A percentile compares a stretch with the other conserved stretches of the same genome.
These are phyloP conservation scores for Arachnomyces sp. DNA, from an alignment of 2,329 filamentous ascomycete genomes.

Conservation along the genomic window DNA sequence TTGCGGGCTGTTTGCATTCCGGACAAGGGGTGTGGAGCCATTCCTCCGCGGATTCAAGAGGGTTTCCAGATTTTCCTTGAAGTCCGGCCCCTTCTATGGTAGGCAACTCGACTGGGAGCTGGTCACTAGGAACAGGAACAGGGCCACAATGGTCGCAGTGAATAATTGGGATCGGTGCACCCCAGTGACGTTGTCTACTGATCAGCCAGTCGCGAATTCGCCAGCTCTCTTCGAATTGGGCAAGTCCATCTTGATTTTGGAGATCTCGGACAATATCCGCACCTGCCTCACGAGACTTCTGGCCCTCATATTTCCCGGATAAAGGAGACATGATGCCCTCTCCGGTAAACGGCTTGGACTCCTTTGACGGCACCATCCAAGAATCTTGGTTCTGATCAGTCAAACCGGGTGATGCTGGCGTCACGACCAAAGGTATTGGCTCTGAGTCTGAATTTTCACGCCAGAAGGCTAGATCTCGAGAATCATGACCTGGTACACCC, in stretches of 20 bases:
- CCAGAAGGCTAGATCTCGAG: constrained; percentile 74
- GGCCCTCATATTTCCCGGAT: constrained; percentile 58
- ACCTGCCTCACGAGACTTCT: constrained; percentile 56
- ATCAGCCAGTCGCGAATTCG: constrained; percentile 82
- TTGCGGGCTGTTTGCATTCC: constrained; percentile 58
- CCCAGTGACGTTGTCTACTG: constrained; percentile 89
- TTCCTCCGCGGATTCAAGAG: constrained; percentile 61
- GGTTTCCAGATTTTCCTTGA: constrained; percentile 65
- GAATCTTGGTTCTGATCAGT: constrained; percentile 17
- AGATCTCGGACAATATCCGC: constrained; percentile 50
- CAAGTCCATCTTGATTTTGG: constrained; percentile 47
- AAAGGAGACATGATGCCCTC: constrained; percentile 61
- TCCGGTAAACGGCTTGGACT: constrained; percentile 51
- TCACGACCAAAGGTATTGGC: constrained; percentile 57
- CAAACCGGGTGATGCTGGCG: constrained; percentile 38
- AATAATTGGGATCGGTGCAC: constrained; percentile 79
- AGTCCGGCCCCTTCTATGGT: constrained; percentile 61
- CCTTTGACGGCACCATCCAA: constrained; percentile 26
- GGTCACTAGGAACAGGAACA: constrained; percentile 66
- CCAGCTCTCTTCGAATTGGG: constrained; percentile 63
- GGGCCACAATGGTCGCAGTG: constrained; percentile 71
- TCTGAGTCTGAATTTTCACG: constrained; percentile 56
- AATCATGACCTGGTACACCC: constrained; percentile 83
- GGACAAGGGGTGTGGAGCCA: constrained; percentile 74
- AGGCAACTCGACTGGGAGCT: constrained; percentile 71